Conservation (phyloP, 306 rosid genomes). For the Pyrus bretschneideri region DNA sequence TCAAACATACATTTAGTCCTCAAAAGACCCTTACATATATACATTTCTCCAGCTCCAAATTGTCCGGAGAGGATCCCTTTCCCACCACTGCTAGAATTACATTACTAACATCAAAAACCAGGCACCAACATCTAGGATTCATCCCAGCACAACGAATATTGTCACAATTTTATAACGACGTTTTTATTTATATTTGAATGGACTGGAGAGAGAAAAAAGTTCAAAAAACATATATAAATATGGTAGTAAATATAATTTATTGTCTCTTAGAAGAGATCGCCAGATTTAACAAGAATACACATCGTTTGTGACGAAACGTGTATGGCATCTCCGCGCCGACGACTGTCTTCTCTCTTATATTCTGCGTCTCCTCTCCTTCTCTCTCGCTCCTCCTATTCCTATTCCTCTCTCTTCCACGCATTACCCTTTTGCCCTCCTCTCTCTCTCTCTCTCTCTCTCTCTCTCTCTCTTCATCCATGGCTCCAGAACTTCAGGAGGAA, state of each 20-base stretch:
- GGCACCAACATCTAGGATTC: background rate
- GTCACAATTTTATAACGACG: background rate
- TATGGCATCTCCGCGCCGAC: conserved; percentile 57
- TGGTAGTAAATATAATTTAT: too few species aligned
- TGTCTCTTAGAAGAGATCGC: conserved; percentile 35
- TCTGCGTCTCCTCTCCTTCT: conserved; percentile 16
- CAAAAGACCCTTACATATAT: too few species aligned
- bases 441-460: background rate
- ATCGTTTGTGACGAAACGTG: conserved; percentile 52
- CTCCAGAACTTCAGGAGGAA: conserved; percentile 36
- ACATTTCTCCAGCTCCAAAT: too few species aligned
- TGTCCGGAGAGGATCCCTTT: too few species aligned
- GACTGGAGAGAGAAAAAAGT: background rate
- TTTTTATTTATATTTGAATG: background rate
- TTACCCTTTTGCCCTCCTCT: background rate
- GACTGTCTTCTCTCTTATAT: conserved; percentile 6
- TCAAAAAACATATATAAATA: background rate
- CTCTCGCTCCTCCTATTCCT: background rate
- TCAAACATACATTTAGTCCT: too few species aligned
- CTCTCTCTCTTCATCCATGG: conserved; percentile 27
- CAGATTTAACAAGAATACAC: conserved; percentile 38
- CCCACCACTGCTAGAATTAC: background rate
- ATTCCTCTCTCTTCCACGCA: background rate
- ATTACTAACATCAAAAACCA: background rate
- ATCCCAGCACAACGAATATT: background rate